Percentiles rank a stretch among this genome's conserved stretches.
Conservation (phyloP, 1,139 yeast species). For the Candida neerlandica region DNA sequence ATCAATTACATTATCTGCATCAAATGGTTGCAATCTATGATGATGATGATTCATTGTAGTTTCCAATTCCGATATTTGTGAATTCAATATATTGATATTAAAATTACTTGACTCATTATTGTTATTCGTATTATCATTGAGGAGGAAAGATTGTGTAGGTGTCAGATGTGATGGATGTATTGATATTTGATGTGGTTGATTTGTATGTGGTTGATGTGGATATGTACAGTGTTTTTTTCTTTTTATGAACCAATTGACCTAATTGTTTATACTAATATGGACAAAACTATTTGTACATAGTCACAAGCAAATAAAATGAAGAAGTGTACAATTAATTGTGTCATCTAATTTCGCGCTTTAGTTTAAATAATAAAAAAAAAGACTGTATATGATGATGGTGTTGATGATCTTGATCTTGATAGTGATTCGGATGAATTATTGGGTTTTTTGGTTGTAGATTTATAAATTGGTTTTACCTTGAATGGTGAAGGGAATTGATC, state of each 20-base stretch:
- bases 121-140: no score
- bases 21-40: constrained; percentile 6
- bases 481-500: constrained; percentile 21
- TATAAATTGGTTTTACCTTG: constrained; percentile 12
- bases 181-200: not conserved
- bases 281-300: no score
- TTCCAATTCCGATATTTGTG: not conserved
- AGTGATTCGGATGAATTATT: not conserved
- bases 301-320: no score
- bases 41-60: no score
- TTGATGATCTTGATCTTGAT: not conserved
- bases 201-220: no score
- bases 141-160: not conserved
- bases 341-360: no score
- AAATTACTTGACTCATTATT: not conserved
- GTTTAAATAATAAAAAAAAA: no score
- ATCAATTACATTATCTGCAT: constrained; percentile 40
- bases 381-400: not conserved
- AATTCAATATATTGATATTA: not conserved
- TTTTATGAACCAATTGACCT: no score
- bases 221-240: no score
- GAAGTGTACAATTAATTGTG: no score
- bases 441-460: not conserved
- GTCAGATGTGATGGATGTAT: constrained; percentile 3
- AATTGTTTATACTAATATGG: no score